These are phyloP conservation scores for Cladosporium sp. DNA, from an alignment of 2,329 filamentous ascomycete genomes.

Conservation along the genomic window DNA sequence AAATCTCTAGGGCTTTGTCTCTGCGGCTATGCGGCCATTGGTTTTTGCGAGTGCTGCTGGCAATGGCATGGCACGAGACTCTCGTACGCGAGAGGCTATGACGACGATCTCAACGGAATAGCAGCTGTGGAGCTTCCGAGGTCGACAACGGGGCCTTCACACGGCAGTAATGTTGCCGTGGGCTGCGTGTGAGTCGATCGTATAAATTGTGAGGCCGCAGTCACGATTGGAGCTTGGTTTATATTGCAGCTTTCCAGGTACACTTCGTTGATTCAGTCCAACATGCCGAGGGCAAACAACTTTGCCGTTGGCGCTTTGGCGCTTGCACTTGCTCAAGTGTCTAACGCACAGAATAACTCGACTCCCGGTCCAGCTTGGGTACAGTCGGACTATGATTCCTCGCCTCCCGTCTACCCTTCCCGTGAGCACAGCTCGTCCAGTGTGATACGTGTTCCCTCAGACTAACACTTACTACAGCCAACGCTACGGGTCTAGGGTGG, in stretches of 20 bases:
- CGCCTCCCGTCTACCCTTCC: slow-evolving; percentile 23
- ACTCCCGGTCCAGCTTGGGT: slow-evolving; percentile 19
- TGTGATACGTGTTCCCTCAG: too few species aligned
- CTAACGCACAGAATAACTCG: slow-evolving; percentile 13
- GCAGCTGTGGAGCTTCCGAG: background rate
- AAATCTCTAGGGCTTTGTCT: background rate
- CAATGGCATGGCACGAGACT: too few species aligned
- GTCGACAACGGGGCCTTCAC: background rate
- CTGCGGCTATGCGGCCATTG: background rate
- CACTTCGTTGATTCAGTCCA: background rate
- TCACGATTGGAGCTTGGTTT: background rate
- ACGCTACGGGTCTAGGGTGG: slow-evolving; percentile 21
- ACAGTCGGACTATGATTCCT: slow-evolving; percentile 21
- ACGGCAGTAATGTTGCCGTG: background rate
- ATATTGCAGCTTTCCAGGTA: too few species aligned
- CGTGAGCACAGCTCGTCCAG: slow-evolving; percentile 14
- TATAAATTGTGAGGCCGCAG: background rate
- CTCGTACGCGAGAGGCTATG: too few species aligned
- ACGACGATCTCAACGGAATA: background rate
- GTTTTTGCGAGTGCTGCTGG: too few species aligned
- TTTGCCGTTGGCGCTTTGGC: background rate
- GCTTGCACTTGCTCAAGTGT: background rate
- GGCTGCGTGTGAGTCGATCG: background rate
- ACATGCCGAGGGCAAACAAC: background rate
- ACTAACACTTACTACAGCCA: slow-evolving; percentile 14